Conservation (phyloP, 2,329 filamentous ascomycete species). For the Aaosphaeria pasadenensis region DNA sequence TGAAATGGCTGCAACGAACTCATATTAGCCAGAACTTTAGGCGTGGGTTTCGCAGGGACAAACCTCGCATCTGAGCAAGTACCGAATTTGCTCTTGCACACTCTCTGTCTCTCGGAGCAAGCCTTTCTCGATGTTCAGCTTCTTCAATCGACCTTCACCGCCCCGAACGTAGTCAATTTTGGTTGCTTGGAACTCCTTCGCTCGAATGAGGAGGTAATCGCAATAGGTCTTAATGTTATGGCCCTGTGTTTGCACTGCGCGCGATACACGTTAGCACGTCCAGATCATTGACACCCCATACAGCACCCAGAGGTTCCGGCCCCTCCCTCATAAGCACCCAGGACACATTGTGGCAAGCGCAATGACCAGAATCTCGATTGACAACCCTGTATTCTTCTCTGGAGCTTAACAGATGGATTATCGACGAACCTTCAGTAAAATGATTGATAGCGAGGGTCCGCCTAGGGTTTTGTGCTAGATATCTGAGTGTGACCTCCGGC, state of each 20-base stretch:
- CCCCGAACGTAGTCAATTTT: constrained; percentile 86
- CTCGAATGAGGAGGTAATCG: constrained; percentile 79
- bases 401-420: background rate
- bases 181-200: constrained; percentile 77
- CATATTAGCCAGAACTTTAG: background rate
- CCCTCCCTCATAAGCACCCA: too few species aligned
- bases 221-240: constrained; percentile 92
- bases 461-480: constrained; percentile 72
- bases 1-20: constrained; percentile 66
- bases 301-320: too few species aligned
- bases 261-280: too few species aligned
- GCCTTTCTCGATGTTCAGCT: constrained; percentile 85
- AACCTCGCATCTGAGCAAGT: constrained; percentile 86
- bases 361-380: too few species aligned
- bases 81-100: constrained; percentile 83
- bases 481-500: constrained; percentile 81
- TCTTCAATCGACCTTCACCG: constrained; percentile 79
- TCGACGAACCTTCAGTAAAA: constrained; percentile 79
- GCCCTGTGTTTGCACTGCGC: constrained; percentile 83
- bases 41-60: constrained; percentile 31
- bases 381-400: too few species aligned
- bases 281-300: too few species aligned
- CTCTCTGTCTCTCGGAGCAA: constrained; percentile 86
- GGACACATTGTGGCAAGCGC: too few species aligned
- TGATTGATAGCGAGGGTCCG: constrained; percentile 82